These are phyloP conservation scores for Macrolepiota dolichaula DNA, from an alignment of 768 basidiomycete genomes.

Conservation along the genomic window DNA sequence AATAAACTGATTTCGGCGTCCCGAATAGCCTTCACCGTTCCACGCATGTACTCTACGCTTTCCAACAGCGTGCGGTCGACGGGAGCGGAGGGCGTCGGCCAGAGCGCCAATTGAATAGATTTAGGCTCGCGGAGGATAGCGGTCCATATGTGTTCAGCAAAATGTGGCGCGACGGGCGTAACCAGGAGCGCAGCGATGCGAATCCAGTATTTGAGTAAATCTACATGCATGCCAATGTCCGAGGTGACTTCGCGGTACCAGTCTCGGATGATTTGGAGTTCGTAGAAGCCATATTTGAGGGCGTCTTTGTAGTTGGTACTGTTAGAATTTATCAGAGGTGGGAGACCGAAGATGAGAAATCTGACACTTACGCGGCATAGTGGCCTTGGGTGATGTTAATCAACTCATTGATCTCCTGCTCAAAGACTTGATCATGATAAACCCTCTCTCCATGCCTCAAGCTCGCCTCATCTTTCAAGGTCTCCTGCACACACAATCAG, in stretches of 20 bases:
- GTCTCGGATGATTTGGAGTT: slow-evolving; percentile 86
- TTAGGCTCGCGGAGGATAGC: slow-evolving; percentile 66
- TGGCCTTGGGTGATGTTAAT: slow-evolving; percentile 78
- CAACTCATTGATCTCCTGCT: slow-evolving; percentile 85
- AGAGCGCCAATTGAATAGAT: slow-evolving; percentile 80
- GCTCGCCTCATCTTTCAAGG: slow-evolving; percentile 65
- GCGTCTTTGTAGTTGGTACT: slow-evolving; percentile 97
- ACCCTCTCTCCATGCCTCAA: slow-evolving; percentile 72
- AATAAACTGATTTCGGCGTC: slow-evolving; percentile 78
- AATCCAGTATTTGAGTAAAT: slow-evolving; percentile 86
- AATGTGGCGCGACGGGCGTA: slow-evolving; percentile 89
- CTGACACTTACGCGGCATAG: slow-evolving; percentile 71
- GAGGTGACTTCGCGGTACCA: slow-evolving; percentile 94
- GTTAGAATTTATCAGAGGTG: background rate
- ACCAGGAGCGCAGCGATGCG: slow-evolving; percentile 75
- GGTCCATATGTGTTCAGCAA: slow-evolving; percentile 88
- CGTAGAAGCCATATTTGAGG: slow-evolving; percentile 93
- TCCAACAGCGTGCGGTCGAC: slow-evolving; percentile 70
- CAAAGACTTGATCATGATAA: slow-evolving; percentile 89
- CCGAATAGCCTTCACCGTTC: slow-evolving; percentile 86
- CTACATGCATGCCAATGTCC: slow-evolving; percentile 88
- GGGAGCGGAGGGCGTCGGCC: slow-evolving; percentile 65
- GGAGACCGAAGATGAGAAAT: background rate
- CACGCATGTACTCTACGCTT: slow-evolving; percentile 81
- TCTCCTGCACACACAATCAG: slow-evolving; percentile 61